Conservation (phyloP, 805 yeast genomes). For the Schizosaccharomyces cryophilus region DNA sequence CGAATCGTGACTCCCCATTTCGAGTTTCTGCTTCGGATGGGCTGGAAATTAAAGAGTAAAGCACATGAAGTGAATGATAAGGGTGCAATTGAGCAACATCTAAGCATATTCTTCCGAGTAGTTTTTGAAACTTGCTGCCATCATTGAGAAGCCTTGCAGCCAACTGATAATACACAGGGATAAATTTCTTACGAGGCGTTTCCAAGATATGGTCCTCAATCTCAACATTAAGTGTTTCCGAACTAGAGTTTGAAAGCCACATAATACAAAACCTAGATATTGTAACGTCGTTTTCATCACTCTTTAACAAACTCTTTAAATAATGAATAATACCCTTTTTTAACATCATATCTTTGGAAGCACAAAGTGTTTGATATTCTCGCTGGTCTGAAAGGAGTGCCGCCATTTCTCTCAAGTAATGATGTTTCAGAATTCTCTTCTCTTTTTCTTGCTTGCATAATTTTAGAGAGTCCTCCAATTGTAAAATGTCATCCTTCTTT, state of each 20-base stretch:
- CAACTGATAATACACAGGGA: slow-evolving; percentile 61
- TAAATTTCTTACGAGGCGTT: slow-evolving; percentile 36
- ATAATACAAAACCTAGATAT: slow-evolving; percentile 58
- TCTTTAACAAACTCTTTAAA: slow-evolving; percentile 25
- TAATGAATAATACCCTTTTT: slow-evolving; percentile 34
- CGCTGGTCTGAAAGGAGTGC: slow-evolving; percentile 25
- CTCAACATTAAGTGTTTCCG: slow-evolving; percentile 20
- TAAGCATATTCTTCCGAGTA: slow-evolving; percentile 24
- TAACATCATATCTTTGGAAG: slow-evolving; percentile 21
- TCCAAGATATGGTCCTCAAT: slow-evolving; percentile 18
- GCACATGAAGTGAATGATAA: slow-evolving; percentile 23
- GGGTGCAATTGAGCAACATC: slow-evolving; percentile 36
- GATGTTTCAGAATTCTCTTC: slow-evolving; percentile 25
- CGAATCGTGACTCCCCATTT: neutral
- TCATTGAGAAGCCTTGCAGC: slow-evolving; percentile 37
- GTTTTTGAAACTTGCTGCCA: slow-evolving; percentile 26
- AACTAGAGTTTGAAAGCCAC: slow-evolving; percentile 44
- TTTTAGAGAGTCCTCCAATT: slow-evolving; percentile 23
- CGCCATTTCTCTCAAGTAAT: slow-evolving; percentile 5
- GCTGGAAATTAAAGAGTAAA: too few relatives aligned
- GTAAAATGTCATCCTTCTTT: slow-evolving; percentile 14
- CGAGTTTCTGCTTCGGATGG: too few relatives aligned
- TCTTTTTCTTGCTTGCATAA: slow-evolving; percentile 18
- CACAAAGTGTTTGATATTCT: slow-evolving; percentile 19
- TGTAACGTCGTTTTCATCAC: slow-evolving; percentile 25